Evolutionary conservation across 83 land plant species (phyloP), one percentile per base, ranked within the genome.

Genomic region (Picea abies): DNA sequence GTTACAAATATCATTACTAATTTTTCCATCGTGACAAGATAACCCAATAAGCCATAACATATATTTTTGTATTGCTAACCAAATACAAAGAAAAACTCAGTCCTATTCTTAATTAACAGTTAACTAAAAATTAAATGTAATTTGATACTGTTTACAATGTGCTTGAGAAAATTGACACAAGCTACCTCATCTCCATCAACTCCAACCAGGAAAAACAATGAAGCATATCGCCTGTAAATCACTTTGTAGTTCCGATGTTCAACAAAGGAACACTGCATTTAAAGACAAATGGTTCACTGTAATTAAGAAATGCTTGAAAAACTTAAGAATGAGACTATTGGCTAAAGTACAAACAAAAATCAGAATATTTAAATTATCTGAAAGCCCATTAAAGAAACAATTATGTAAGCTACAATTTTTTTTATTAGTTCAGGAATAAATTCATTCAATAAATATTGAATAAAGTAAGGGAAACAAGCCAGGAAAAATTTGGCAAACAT

Each of bases 241-340:
- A 98, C 86, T 81, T 96, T 98, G 85, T 98, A 96, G 83, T 94
- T 98, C 44, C 99, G 96, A 88, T 98, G 99, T 88, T 98, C 99
- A 60, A 98, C 97, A 84, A 98, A 98, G 1, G 99, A 98, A 88
- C 99, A 98, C 99, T 98, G 86, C 47, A 82, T 61, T 49, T 32
- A 56, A 80, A 32, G 25, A 73, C 25, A n/a, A 41, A 72, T 47
- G 12, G 41, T 12, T 19, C 81, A 26, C 16, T 58, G 66, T 63
- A n/a, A 80, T 52, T 64, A 56, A 19, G 19, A 62, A 29, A 66
- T 80, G 19, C 32, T 78, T 15, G 11, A 80, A 20, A 62, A 37
- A 83, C 16, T 61, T 47, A 82, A 12, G 10, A 71, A 35, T 19
- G 25, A 64, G 56, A 44, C 47, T 25, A 26, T 14, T n/a, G 7